phyloP scores from a whole-genome alignment of 1,284 basidiomycete genomes.

The Leccinum fuscescens region DNA sequence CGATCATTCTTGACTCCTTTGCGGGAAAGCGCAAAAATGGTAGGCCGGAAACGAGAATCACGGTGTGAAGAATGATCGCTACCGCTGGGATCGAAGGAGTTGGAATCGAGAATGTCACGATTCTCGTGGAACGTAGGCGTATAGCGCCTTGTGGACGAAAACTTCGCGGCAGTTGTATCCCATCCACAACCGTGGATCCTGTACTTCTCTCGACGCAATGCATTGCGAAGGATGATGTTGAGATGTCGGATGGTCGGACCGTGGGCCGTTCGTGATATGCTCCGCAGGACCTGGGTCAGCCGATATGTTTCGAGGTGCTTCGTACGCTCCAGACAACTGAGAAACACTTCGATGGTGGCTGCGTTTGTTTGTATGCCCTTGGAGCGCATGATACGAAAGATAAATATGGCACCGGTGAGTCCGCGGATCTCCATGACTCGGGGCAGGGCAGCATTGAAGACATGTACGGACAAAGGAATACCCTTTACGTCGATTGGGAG shows the following conservation, averaged over 20 bases:
- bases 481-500: slow-evolving; percentile 35
- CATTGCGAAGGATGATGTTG: slow-evolving; percentile 47
- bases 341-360: slow-evolving; percentile 52
- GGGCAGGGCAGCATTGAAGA: slow-evolving; percentile 60
- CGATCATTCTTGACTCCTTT: slow-evolving; percentile 54
- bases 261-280: slow-evolving; percentile 38
- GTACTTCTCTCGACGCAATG: slow-evolving; percentile 49
- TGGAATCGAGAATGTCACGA: slow-evolving; percentile 12
- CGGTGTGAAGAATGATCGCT: slow-evolving; percentile 9
- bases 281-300: slow-evolving; percentile 47
- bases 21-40: slow-evolving; percentile 39
- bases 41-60: no score
- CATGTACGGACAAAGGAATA: slow-evolving; percentile 43
- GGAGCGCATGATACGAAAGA: slow-evolving; percentile 55
- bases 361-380: slow-evolving; percentile 49
- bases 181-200: slow-evolving; percentile 48
- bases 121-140: slow-evolving; percentile 16
- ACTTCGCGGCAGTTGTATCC: slow-evolving; percentile 42
- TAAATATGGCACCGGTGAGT: slow-evolving; percentile 41
- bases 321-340: slow-evolving; percentile 46
- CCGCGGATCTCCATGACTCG: slow-evolving; percentile 48
- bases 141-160: slow-evolving; percentile 20
- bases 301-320: slow-evolving; percentile 43
- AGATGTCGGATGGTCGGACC: slow-evolving; percentile 48
- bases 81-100: no score